Percentiles rank a stretch among this genome's conserved stretches.
Conservation (phyloP, 2,329 filamentous ascomycete species). For the Fusarium keratoplasticum region DNA sequence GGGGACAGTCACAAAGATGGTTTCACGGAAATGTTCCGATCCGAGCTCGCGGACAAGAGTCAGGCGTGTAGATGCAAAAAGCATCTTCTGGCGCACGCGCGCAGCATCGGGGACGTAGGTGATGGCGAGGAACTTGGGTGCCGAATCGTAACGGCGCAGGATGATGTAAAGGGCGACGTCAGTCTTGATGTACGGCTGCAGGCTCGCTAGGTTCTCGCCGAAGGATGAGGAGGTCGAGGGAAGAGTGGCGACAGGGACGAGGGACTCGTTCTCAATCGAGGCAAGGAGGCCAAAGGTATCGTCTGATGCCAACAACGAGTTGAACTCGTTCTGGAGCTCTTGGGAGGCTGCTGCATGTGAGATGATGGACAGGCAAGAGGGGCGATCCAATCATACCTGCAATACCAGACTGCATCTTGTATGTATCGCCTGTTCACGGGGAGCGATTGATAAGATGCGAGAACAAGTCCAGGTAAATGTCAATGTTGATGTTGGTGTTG, state of each 20-base stretch:
- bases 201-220: slow-evolving; percentile 69
- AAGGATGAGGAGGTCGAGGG: slow-evolving; percentile 70
- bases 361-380: not conserved
- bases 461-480: not conserved
- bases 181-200: slow-evolving; percentile 72
- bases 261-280: slow-evolving; percentile 75
- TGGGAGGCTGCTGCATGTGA: slow-evolving; percentile 69
- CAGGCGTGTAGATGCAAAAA: slow-evolving; percentile 82
- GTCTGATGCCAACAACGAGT: slow-evolving; percentile 70
- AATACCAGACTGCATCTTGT: slow-evolving; percentile 81
- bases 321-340: slow-evolving; percentile 82
- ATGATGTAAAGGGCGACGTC: slow-evolving; percentile 80
- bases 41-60: slow-evolving; percentile 82
- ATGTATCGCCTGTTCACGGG: not conserved
- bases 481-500: slow-evolving; percentile 13
- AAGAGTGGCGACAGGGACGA: slow-evolving; percentile 68
- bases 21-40: slow-evolving; percentile 81
- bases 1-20: slow-evolving; percentile 76
- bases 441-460: not conserved
- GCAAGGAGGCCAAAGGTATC: slow-evolving; percentile 77
- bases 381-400: slow-evolving; percentile 63
- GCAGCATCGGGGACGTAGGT: slow-evolving; percentile 85
- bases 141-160: slow-evolving; percentile 72
- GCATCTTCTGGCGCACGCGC: slow-evolving; percentile 86
- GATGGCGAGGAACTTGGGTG: slow-evolving; percentile 73